phyloP scores from a whole-genome alignment of 768 basidiomycete species.

The Obba rivulosa region DNA sequence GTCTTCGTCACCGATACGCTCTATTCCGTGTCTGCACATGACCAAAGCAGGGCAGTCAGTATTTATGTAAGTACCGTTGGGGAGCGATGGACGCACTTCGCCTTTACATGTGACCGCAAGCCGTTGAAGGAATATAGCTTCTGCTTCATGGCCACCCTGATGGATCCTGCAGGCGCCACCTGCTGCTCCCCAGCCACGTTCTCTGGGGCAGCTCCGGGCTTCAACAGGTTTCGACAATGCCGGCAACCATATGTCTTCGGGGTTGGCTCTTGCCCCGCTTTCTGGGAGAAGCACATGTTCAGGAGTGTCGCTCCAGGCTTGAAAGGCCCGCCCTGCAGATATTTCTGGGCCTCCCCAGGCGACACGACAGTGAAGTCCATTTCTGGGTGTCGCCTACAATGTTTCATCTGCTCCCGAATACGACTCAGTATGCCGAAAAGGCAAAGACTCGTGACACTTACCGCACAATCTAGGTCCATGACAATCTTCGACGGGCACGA shows the following conservation, averaged over 20 bases:
- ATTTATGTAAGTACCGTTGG: conserved; percentile 8
- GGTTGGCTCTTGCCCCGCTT: neutral
- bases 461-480: conserved; percentile 44
- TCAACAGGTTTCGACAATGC: conserved; percentile 34
- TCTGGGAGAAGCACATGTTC: too few relatives aligned
- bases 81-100: conserved; percentile 39
- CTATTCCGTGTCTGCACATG: conserved; percentile 42
- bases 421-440: neutral
- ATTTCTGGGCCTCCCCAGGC: conserved; percentile 1
- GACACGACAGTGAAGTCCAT: conserved; percentile 37
- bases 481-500: conserved; percentile 45
- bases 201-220: neutral
- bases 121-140: conserved; percentile 47
- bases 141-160: conserved; percentile 1
- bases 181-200: conserved; percentile 8
- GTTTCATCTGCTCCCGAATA: conserved; percentile 44
- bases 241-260: conserved; percentile 45
- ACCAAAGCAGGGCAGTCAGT: neutral
- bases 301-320: too few relatives aligned
- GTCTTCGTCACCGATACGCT: conserved; percentile 49
- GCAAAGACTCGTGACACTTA: conserved; percentile 16
- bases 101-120: conserved; percentile 56
- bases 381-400: conserved; percentile 57
- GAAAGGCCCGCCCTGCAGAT: too few relatives aligned
- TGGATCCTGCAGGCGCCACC: neutral